phyloP scores from a whole-genome alignment of 148 eudicot genomes.

The Diospyros kaki region DNA sequence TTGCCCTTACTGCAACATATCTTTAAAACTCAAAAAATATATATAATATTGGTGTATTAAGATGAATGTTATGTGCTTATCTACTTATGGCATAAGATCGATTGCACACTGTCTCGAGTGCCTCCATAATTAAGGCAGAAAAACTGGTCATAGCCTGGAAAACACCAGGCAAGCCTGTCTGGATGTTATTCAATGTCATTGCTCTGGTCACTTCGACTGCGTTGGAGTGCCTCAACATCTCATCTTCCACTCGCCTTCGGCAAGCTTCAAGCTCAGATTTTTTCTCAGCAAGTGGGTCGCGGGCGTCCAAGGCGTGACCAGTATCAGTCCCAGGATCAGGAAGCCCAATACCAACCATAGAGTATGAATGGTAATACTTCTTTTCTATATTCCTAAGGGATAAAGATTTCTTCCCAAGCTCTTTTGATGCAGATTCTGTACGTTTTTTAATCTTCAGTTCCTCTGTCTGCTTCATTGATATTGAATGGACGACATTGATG shows the following conservation, averaged over 20 bases:
- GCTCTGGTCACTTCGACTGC: slow-evolving; percentile 93
- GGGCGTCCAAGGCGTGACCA: slow-evolving; percentile 66
- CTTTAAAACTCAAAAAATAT: slow-evolving; percentile 20
- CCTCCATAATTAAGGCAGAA: slow-evolving; percentile 65
- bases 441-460: slow-evolving; percentile 75
- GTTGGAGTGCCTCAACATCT: slow-evolving; percentile 77
- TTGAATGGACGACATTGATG: slow-evolving; percentile 75
- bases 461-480: slow-evolving; percentile 62
- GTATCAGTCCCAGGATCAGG: slow-evolving; percentile 58
- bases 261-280: slow-evolving; percentile 71
- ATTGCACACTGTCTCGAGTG: slow-evolving; percentile 67
- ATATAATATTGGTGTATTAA: not conserved
- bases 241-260: slow-evolving; percentile 84
- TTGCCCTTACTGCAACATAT: slow-evolving; percentile 26
- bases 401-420: slow-evolving; percentile 86
- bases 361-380: slow-evolving; percentile 79
- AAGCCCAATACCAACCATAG: slow-evolving; percentile 77
- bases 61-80: slow-evolving; percentile 3
- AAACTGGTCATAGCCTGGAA: slow-evolving; percentile 94
- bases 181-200: slow-evolving; percentile 89
- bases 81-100: slow-evolving; percentile 74
- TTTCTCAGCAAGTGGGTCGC: slow-evolving; percentile 87
- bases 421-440: slow-evolving; percentile 72
- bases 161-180: slow-evolving; percentile 93
- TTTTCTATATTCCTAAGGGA: slow-evolving; percentile 76